Base-by-base conservation (phyloP, 1,139 yeast genomes). In the Yamadazyma sp. region DNA sequence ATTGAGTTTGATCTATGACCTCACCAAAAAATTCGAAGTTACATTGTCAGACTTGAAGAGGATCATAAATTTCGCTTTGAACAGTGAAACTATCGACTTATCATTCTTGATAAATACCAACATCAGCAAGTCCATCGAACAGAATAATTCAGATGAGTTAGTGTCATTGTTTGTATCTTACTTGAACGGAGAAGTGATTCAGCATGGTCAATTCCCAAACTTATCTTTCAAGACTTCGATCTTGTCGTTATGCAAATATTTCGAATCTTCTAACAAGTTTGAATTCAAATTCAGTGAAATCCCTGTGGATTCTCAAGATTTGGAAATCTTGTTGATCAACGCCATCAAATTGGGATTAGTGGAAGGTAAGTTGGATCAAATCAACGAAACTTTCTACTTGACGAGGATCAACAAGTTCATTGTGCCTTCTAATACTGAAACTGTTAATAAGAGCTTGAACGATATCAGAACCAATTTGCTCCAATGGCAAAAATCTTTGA, bases 311-410 rank as follows among this genome's bases (percentile, higher is more conserved):
- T 53, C 62, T n/a, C 51, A 57, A 29, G 74, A 67, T 41, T 66
- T 72, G 43, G 77, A 73, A 54, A 55, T 62, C 35, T 62, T 71
- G 44, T 60, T 73, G 47, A 67, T 73, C 30, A 67, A 69, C 49
- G 63, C 76, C 32, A 72, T 73, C 48, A 70, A 69, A 51, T 61
- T 68, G 11, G 70, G 71, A 33, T 70, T 73, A 37, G 54, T 73
- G 42, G 76, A 70, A 55, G 78, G 77, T 40, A 71, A 69, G 51
- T 66, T 73, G 50, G 70, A 71, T 53, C 78, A 73, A 56, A 59
- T 71, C 36, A 69, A 66, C 29, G 64, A 67, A 47, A 58, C 65
- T n/a, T 71, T 73, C 54, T 57, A 64, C 44, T 67, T 73, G 50
- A 65, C 66, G 28, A 67, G 74, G 54, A 73, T 67, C 30, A 69